phyloP scores from a whole-genome alignment of 2,329 filamentous ascomycete genomes.

The Phyllosticta paracitricarpa region DNA sequence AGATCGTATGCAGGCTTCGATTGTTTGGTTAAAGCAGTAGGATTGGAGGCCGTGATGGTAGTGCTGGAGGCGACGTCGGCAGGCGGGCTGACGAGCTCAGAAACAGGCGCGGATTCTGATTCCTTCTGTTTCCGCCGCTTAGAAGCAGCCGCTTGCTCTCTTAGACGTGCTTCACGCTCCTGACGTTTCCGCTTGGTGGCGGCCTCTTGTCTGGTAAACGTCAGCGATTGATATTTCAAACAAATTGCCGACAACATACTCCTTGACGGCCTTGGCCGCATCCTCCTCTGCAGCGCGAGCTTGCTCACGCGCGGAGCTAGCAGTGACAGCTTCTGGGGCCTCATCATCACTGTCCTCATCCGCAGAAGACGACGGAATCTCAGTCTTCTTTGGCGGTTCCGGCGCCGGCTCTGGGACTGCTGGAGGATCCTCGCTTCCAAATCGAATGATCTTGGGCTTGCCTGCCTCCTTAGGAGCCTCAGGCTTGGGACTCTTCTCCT shows the following conservation, averaged over 20 bases:
- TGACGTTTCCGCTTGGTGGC: slow-evolving; percentile 19
- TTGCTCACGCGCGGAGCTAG: slow-evolving; percentile 21
- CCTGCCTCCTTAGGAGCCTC: neutral
- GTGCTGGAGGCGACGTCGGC: slow-evolving; percentile 7
- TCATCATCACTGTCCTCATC: slow-evolving; percentile 23
- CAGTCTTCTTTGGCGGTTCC: neutral
- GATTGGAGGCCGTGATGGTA: slow-evolving; percentile 8
- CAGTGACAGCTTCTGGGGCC: slow-evolving; percentile 28
- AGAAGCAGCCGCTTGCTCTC: slow-evolving; percentile 11
- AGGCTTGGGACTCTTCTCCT: neutral
- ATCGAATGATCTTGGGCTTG: slow-evolving; percentile 19
- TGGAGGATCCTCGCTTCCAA: slow-evolving; percentile 26
- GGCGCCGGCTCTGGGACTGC: neutral
- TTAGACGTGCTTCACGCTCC: slow-evolving; percentile 22
- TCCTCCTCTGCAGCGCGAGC: slow-evolving; percentile 21
- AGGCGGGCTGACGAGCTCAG: slow-evolving; percentile 10
- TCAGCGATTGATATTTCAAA: neutral
- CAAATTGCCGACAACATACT: slow-evolving; percentile 1
- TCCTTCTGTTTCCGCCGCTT: slow-evolving; percentile 18
- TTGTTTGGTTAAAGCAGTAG: neutral
- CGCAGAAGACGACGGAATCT: neutral
- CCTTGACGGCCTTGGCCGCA: slow-evolving; percentile 20
- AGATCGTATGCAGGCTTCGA: slow-evolving; percentile 17
- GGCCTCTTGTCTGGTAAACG: slow-evolving; percentile 15
- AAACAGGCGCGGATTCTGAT: slow-evolving; percentile 18